Conservation (phyloP, 805 yeast species). For the Brettanomyces anomalus region DNA sequence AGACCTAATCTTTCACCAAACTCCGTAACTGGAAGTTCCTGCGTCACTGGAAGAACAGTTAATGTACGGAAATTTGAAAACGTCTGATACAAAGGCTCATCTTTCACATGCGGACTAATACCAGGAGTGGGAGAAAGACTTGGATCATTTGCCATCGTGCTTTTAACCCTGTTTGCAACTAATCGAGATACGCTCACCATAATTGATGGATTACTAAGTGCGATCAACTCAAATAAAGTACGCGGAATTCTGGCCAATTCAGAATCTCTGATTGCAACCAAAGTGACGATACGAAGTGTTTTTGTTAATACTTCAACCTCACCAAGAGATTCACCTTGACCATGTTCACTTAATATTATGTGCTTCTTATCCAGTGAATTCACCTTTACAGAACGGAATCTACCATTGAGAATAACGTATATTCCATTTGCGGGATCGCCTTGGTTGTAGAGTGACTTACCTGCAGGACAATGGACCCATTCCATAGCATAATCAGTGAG, state of each 20-base stretch:
- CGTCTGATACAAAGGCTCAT: slow-evolving; percentile 24
- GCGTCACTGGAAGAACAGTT: slow-evolving; percentile 70
- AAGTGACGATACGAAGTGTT: slow-evolving; percentile 54
- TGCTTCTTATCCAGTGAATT: slow-evolving; percentile 17
- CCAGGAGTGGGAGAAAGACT: background rate
- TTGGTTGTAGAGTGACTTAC: slow-evolving; percentile 68
- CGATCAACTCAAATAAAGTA: slow-evolving; percentile 75
- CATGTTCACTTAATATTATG: slow-evolving; percentile 60
- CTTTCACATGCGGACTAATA: slow-evolving; percentile 25
- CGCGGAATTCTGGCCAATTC: slow-evolving; percentile 92
- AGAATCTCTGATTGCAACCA: slow-evolving; percentile 85
- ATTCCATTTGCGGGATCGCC: slow-evolving; percentile 88
- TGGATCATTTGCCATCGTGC: slow-evolving; percentile 6
- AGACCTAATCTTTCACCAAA: slow-evolving; percentile 67
- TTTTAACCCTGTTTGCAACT: slow-evolving; percentile 54
- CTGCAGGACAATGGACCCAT: slow-evolving; percentile 90
- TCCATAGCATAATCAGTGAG: slow-evolving; percentile 87
- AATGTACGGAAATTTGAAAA: slow-evolving; percentile 65
- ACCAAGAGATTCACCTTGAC: slow-evolving; percentile 92
- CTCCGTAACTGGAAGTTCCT: slow-evolving; percentile 78
- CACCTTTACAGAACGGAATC: slow-evolving; percentile 54
- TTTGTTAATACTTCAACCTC: slow-evolving; percentile 91
- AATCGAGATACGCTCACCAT: slow-evolving; percentile 84
- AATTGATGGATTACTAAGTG: slow-evolving; percentile 77
- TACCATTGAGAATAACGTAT: slow-evolving; percentile 80